These are phyloP conservation scores for Candida railenensis DNA, from an alignment of 805 yeast species.

Conservation along the genomic window DNA sequence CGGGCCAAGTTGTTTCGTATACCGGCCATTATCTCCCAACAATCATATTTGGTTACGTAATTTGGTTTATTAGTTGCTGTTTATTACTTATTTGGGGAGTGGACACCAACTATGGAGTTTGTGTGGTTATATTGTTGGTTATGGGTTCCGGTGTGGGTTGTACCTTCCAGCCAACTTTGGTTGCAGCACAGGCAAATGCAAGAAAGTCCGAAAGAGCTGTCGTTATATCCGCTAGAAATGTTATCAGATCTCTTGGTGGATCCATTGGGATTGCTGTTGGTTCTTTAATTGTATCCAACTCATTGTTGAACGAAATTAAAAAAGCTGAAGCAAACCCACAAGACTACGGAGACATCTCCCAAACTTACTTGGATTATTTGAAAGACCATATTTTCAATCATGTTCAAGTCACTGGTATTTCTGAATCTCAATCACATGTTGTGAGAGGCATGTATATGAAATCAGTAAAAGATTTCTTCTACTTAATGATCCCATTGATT, in stretches of 20 bases:
- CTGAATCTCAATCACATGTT: conserved; percentile 16
- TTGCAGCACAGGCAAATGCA: conserved; percentile 47
- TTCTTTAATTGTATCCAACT: conserved; percentile 27
- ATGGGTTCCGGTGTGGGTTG: conserved; percentile 43
- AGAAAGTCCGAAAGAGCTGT: conserved; percentile 32
- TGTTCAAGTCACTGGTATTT: conserved; percentile 22
- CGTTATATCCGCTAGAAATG: conserved; percentile 32
- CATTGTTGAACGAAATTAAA: conserved; percentile 19
- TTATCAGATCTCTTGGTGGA: conserved; percentile 33
- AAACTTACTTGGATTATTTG: conserved; percentile 15
- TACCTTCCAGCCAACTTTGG: conserved; percentile 55
- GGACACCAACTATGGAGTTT: conserved; percentile 30
- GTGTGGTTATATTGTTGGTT: conserved; percentile 10
- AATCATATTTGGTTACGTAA: conserved; percentile 38
- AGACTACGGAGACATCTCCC: conserved; percentile 9
- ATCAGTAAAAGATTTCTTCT: conserved; percentile 29
- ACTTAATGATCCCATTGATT: conserved; percentile 33
- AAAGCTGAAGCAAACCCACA: conserved; percentile 9
- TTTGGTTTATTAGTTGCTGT: conserved; percentile 43
- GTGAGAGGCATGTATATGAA: conserved; percentile 25
- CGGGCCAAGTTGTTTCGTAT: conserved; percentile 46
- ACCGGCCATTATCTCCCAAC: conserved; percentile 44
- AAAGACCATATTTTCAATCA: conserved; percentile 28
- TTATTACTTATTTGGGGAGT: conserved; percentile 31
- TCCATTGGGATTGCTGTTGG: conserved; percentile 32